Percentiles rank a stretch among this genome's conserved stretches.
These are phyloP conservation scores for Ascomycota sp. DNA, from an alignment of 2,329 filamentous ascomycete species.

Conservation along the genomic window DNA sequence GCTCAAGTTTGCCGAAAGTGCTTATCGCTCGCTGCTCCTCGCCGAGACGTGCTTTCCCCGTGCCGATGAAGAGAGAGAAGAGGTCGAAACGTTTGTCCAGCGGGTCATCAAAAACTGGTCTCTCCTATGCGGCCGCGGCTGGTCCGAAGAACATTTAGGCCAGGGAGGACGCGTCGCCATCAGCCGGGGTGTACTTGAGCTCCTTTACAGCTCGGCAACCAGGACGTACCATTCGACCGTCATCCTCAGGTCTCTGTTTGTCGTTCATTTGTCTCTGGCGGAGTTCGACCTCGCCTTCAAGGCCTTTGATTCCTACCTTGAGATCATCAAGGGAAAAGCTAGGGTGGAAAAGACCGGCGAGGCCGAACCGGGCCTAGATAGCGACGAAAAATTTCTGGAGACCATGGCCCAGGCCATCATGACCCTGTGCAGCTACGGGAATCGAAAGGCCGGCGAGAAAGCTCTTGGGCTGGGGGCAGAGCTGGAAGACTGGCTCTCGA, in stretches of 20 bases:
- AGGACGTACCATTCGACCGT: constrained; percentile 92
- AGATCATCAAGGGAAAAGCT: constrained; percentile 71
- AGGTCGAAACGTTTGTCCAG: constrained; percentile 67
- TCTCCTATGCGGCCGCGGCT: constrained; percentile 57
- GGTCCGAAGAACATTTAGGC: constrained; percentile 64
- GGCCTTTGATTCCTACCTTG: constrained; percentile 78
- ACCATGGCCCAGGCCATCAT: constrained; percentile 66
- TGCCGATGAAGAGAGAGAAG: constrained; percentile 56
- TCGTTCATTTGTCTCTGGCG: constrained; percentile 66
- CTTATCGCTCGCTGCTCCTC: constrained; percentile 63
- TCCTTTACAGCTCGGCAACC: constrained; percentile 73
- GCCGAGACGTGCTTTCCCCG: constrained; percentile 67
- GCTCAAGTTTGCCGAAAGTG: constrained; percentile 55
- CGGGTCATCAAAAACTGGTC: constrained; percentile 72
- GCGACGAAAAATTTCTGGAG: constrained; percentile 54
- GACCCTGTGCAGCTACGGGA: constrained; percentile 66
- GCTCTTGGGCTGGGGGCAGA: constrained; percentile 49
- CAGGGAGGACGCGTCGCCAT: constrained; percentile 59
- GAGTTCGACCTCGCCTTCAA: constrained; percentile 86
- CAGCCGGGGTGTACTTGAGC: constrained; percentile 61
- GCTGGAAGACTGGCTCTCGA: constrained; percentile 56
- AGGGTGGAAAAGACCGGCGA: constrained; percentile 62
- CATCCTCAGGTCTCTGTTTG: constrained; percentile 70
- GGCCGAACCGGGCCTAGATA: constrained; percentile 50
- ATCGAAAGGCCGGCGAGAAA: constrained; percentile 54